These are phyloP conservation scores for Curvularia hawaiiensis DNA, from an alignment of 2,329 filamentous ascomycete genomes.

Conservation along the genomic window DNA sequence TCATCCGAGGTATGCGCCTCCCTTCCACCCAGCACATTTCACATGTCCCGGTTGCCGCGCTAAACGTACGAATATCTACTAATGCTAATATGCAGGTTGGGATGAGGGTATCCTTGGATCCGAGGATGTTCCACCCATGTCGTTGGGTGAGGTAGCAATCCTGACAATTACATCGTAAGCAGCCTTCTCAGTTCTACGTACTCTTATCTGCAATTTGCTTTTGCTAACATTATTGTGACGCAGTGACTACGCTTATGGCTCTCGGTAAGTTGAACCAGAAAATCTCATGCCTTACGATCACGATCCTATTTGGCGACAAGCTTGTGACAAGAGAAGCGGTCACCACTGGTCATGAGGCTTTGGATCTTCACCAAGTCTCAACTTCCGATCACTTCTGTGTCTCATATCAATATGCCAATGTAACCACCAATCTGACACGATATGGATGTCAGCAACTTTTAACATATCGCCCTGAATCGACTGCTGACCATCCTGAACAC, in stretches of 20 bases:
- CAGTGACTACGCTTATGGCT: slow-evolving; percentile 48
- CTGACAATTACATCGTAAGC: slow-evolving; percentile 79
- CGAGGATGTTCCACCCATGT: slow-evolving; percentile 65
- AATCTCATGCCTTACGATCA: slow-evolving; percentile 3
- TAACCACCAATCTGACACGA: slow-evolving; percentile 6
- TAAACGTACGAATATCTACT: slow-evolving; percentile 21
- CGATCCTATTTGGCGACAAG: neutral
- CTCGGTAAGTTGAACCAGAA: slow-evolving; percentile 36
- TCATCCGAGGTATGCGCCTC: slow-evolving; percentile 76
- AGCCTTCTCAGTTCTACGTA: slow-evolving; percentile 5
- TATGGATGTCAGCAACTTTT: slow-evolving; percentile 5
- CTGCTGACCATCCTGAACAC: slow-evolving; percentile 27
- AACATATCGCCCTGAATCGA: neutral
- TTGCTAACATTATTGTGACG: slow-evolving; percentile 23
- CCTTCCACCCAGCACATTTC: slow-evolving; percentile 5
- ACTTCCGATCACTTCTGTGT: neutral
- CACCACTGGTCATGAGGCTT: neutral
- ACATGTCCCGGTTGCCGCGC: slow-evolving; percentile 6
- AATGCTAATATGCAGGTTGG: slow-evolving; percentile 50
- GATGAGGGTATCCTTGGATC: slow-evolving; percentile 69
- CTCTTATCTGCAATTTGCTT: neutral
- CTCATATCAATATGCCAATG: slow-evolving; percentile 2
- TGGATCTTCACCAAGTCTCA: neutral
- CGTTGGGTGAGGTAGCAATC: slow-evolving; percentile 85
- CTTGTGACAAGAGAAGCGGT: neutral